Evolutionary conservation across 495 filamentous ascomycete genomes (phyloP).

Genomic region (Evansstolkia leycettana): DNA sequence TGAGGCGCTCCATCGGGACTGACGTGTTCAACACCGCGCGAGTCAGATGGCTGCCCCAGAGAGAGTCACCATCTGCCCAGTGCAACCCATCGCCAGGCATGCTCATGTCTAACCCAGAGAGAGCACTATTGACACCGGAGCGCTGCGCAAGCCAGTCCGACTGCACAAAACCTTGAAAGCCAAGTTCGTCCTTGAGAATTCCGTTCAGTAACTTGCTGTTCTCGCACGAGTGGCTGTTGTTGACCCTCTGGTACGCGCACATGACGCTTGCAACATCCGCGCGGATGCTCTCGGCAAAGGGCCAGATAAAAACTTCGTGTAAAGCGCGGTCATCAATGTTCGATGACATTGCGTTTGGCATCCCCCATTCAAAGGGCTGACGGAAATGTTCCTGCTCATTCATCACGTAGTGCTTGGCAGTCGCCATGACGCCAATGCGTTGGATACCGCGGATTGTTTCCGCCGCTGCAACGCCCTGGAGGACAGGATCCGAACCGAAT

Average conservation of each 20-base stretch:
- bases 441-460: constrained; percentile 69
- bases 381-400: constrained; percentile 89
- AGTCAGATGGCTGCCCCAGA: constrained; percentile 73
- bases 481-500: constrained; percentile 66
- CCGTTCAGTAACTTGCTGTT: constrained; percentile 90
- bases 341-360: constrained; percentile 60
- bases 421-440: constrained; percentile 69
- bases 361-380: constrained; percentile 61
- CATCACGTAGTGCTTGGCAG: constrained; percentile 67
- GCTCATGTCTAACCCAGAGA: constrained; percentile 84
- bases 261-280: constrained; percentile 83
- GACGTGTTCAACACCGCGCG: constrained; percentile 70
- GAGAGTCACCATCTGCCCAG: constrained; percentile 65
- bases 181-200: constrained; percentile 86
- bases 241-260: constrained; percentile 84
- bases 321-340: constrained; percentile 75
- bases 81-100: constrained; percentile 85
- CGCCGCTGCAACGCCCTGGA: constrained; percentile 54
- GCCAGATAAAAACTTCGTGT: constrained; percentile 84
- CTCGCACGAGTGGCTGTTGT: constrained; percentile 81
- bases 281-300: constrained; percentile 74
- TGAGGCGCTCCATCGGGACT: constrained; percentile 67
- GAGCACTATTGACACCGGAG: constrained; percentile 63
- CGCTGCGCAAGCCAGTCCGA: constrained; percentile 89
- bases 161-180: constrained; percentile 90